Conservation (phyloP, 768 basidiomycete genomes). For the Chalciporus sphaerocephalus region DNA sequence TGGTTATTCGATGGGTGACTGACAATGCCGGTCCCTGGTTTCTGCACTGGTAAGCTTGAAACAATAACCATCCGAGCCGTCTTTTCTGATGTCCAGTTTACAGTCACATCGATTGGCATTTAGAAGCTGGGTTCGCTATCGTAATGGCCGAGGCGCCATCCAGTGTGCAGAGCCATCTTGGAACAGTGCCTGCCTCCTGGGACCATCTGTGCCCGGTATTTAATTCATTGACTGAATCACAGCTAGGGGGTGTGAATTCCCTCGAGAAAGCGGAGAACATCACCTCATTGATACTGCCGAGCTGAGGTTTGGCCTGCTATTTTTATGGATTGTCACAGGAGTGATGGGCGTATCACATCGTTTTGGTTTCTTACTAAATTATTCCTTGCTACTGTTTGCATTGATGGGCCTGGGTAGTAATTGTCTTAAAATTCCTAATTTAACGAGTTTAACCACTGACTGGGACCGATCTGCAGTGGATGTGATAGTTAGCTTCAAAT, state of each 20-base stretch:
- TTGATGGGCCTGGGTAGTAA: too few species aligned
- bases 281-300: slow-evolving; percentile 13
- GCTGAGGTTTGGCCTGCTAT: neutral
- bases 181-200: slow-evolving; percentile 19
- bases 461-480: too few species aligned
- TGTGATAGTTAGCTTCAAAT: too few species aligned
- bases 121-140: slow-evolving; percentile 24
- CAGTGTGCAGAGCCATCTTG: slow-evolving; percentile 14
- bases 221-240: slow-evolving; percentile 14
- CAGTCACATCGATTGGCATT: slow-evolving; percentile 31
- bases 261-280: slow-evolving; percentile 19
- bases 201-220: slow-evolving; percentile 23
- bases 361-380: too few species aligned
- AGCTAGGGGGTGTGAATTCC: slow-evolving; percentile 20
- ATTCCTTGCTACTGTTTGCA: too few species aligned
- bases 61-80: neutral
- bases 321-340: neutral
- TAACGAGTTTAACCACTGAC: too few species aligned
- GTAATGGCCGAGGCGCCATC: slow-evolving; percentile 25
- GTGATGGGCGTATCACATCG: too few species aligned
- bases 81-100: neutral
- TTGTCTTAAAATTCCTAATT: too few species aligned
- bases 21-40: slow-evolving; percentile 64
- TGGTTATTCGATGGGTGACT: slow-evolving; percentile 53
- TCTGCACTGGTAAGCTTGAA: slow-evolving; percentile 33